These are phyloP conservation scores for Chaetomium sp. DNA, from an alignment of 2,329 filamentous ascomycete species.

Conservation along the genomic window DNA sequence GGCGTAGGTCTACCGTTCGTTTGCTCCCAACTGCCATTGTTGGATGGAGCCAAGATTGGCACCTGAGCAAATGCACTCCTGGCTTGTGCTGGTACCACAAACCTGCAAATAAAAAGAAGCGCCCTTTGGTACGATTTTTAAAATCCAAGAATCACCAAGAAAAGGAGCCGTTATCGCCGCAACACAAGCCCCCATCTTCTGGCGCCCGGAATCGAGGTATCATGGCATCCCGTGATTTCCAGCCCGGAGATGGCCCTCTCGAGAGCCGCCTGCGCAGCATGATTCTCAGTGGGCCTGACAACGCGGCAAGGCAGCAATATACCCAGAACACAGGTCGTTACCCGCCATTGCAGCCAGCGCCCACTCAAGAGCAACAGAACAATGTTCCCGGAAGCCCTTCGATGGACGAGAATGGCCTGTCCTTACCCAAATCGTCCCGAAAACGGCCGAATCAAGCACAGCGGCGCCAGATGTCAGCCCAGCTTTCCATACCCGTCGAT, in stretches of 20 bases:
- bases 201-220: background rate
- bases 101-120: too few relatives aligned
- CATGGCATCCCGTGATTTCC: background rate
- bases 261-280: slow-evolving; percentile 55
- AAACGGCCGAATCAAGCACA: slow-evolving; percentile 58
- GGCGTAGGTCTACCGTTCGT: too few relatives aligned
- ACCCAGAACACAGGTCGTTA: background rate
- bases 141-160: too few relatives aligned
- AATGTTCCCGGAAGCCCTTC: background rate
- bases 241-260: slow-evolving; percentile 25
- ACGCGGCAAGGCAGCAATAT: slow-evolving; percentile 22
- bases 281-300: slow-evolving; percentile 42
- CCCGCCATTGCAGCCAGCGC: background rate
- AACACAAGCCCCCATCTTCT: background rate
- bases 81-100: too few relatives aligned
- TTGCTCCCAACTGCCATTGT: too few relatives aligned
- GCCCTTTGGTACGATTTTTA: too few relatives aligned
- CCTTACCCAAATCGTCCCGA: slow-evolving; percentile 28
- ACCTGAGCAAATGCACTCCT: too few relatives aligned
- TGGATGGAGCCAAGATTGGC: too few relatives aligned
- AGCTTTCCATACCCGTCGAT: slow-evolving; percentile 52
- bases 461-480: slow-evolving; percentile 55
- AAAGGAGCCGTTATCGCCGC: too few relatives aligned
- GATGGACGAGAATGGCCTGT: background rate
- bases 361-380: background rate